Percentiles rank a stretch among this genome's conserved stretches.
Evolutionary conservation across 352 stramenopile species (phyloP).

Genomic region (Phytophthora cactorum): DNA sequence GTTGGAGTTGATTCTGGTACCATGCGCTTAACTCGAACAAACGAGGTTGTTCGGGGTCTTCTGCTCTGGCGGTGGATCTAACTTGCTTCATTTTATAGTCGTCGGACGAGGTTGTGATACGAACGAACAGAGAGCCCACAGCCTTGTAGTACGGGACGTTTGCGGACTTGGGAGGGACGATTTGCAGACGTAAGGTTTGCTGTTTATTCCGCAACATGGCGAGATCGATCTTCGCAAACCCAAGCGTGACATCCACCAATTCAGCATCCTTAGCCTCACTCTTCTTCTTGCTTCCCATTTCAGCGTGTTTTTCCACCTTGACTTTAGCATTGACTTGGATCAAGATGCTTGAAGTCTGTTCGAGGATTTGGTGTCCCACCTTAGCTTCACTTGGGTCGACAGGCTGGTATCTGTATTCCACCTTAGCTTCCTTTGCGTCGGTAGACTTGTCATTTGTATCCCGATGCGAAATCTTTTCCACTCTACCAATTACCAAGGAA

Average conservation of each 20-base stretch:
- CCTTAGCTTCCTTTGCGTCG: constrained; percentile 6
- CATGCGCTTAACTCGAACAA: constrained; percentile 37
- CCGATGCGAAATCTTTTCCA: constrained; percentile 1
- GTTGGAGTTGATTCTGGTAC: constrained; percentile 35
- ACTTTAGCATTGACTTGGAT: constrained; percentile 43
- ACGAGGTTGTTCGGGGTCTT: neutral
- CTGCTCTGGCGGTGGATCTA: neutral
- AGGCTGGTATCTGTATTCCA: constrained; percentile 11
- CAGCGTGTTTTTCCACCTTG: neutral
- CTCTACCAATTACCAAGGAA: constrained; percentile 31
- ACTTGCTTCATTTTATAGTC: neutral
- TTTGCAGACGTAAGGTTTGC: constrained; percentile 44
- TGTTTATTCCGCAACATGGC: constrained; percentile 40
- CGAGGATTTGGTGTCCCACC: constrained; percentile 32
- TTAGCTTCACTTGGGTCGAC: constrained; percentile 4
- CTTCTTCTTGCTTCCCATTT: neutral
- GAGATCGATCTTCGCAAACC: constrained; percentile 60
- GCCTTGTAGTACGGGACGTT: constrained; percentile 59
- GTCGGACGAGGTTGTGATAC: constrained; percentile 25
- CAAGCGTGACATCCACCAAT: constrained; percentile 30
- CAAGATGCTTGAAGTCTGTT: constrained; percentile 49
- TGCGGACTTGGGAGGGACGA: constrained; percentile 44
- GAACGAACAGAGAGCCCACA: constrained; percentile 50
- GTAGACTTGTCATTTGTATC: neutral
- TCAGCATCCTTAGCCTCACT: neutral